Evolutionary conservation across 1,139 yeast species (phyloP), one percentile per base, ranked within the genome.

Genomic region (Debaryomyces robertsiae): DNA sequence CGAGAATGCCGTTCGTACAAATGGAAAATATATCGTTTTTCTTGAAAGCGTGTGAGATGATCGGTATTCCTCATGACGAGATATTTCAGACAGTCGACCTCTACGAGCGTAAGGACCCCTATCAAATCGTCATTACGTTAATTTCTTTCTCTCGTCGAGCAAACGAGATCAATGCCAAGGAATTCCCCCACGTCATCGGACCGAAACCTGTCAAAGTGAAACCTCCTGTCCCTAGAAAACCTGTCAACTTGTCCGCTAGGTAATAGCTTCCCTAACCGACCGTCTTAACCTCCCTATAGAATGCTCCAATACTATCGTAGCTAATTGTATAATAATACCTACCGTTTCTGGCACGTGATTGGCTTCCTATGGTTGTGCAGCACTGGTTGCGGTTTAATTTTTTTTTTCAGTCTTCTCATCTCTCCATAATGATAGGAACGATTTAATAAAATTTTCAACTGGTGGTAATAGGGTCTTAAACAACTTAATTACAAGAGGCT

Each of bases 1-100:
- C 90, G n/a, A 69, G 68, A 38, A 82, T 87, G 84, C 93, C 96
- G 2, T 89, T 89, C 61, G 81, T 87, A 9, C 89, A 84, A 64
- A 88, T 88, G 95, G 96, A 89, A 57, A 88, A 88, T 54, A 87
- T 89, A 30, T 81, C 89, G 32, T 77, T 80, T 46, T 89, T 88
- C 55, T 65, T 89, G 27, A 62, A 69, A 11, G 77, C 83, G 38
- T 81, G 88, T 41, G 75, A 79, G 46, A 39, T 55, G 3, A 66
- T 83, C 33, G 93, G 94, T 1, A 82, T 89, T 3, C 89, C 93
- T 3, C 88, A 85, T 47, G 91, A 87, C 55, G 96, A 89, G 57
- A 65, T 85, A 36, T 89, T 89, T 57, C 93, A 85, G 51, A 88
- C 96, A 0, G 77, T 85, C 6, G 96, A 89, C 56, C 67, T 89